Evolutionary conservation across 2,329 filamentous ascomycete genomes (phyloP), one percentile per base, ranked within the genome.

Genomic region (Geosmithia putterillii): DNA sequence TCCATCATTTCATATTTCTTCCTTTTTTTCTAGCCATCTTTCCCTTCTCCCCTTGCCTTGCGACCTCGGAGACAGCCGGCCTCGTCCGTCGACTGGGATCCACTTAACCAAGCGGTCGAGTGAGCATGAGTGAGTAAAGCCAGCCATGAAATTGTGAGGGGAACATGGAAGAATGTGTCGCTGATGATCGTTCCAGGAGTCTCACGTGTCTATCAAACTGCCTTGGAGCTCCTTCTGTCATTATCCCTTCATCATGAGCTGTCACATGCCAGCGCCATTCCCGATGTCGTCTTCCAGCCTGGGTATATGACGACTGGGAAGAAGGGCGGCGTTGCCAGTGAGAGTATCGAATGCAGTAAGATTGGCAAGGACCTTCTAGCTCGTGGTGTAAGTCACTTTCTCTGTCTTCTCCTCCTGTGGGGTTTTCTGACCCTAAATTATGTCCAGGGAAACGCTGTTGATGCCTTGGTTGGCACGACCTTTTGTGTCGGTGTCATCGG

Each of bases 401-500:
- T 23, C 15, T 20, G 18, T 35, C 25, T 21, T n/a, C 18, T 28
- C 12, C 4, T 18, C 12, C 1, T 10, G 7, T 12, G 32, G 18
- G 22, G 22, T 21, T n/a, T n/a, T n/a, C n/a, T n/a, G n/a, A n/a
- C n/a, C n/a, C n/a, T n/a, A n/a, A 10, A 42, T 38, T 9, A 9
- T 2, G 3, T 37, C 2, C 42, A 76, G 69, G 84, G 85, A 7
- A 87, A 86, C 61, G 84, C 85, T 12, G 83, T 81, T 1, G 85
- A 90, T 62, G 81, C 84, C 40, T 62, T 86, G 48, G 79, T 89
- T 18, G 83, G 79, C 23, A 84, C 83, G 0, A 78, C 79, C 7
- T 73, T 89, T 42, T 90, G 85, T 49, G 74, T 88, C 34, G 85
- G 85, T 6, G 81, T 85, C 7, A 72, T 84, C 38, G 81, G 74